Conservation (phyloP, 148 eudicot genomes). For the Arbutus unedo region DNA sequence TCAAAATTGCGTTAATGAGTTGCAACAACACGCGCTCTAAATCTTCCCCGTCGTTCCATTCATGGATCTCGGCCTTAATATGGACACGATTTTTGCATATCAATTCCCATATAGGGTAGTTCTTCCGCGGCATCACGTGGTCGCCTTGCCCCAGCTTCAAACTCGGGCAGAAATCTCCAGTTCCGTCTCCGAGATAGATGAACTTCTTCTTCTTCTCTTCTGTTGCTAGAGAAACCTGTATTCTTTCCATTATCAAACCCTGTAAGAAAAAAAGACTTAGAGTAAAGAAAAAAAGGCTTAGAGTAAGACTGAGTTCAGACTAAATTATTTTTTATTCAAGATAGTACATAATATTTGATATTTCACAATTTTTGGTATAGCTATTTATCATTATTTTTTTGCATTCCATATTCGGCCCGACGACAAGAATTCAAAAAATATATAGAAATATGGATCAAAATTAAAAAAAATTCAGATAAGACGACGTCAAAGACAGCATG, state of each 20-base stretch:
- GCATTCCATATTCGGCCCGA: no score
- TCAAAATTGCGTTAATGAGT: constrained; percentile 32
- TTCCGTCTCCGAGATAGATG: constrained; percentile 70
- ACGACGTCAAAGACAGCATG: no score
- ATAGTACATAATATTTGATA: no score
- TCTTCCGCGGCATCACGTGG: constrained; percentile 69
- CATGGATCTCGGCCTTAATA: constrained; percentile 54
- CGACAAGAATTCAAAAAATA: no score
- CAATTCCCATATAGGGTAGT: constrained; percentile 73
- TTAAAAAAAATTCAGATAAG: no score
- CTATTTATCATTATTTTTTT: no score
- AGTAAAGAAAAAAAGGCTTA: neutral
- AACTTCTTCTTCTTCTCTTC: constrained; percentile 44
- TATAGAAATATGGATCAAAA: no score
- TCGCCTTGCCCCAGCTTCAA: constrained; percentile 58
- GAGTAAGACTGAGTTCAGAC: neutral
- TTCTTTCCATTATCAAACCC: constrained; percentile 56
- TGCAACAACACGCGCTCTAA: constrained; percentile 44
- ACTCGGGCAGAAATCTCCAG: constrained; percentile 77
- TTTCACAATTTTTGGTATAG: no score
- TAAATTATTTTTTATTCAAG: no score
- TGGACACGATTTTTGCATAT: constrained; percentile 44
- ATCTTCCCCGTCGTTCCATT: constrained; percentile 70
- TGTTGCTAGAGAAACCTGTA: constrained; percentile 31
- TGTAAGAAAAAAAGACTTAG: constrained; percentile 9